A percentile compares a stretch with the other conserved stretches of the same genome.
These are phyloP conservation scores for Rhodotorula kratochvilovae DNA, from an alignment of 768 basidiomycete genomes.

Conservation along the genomic window DNA sequence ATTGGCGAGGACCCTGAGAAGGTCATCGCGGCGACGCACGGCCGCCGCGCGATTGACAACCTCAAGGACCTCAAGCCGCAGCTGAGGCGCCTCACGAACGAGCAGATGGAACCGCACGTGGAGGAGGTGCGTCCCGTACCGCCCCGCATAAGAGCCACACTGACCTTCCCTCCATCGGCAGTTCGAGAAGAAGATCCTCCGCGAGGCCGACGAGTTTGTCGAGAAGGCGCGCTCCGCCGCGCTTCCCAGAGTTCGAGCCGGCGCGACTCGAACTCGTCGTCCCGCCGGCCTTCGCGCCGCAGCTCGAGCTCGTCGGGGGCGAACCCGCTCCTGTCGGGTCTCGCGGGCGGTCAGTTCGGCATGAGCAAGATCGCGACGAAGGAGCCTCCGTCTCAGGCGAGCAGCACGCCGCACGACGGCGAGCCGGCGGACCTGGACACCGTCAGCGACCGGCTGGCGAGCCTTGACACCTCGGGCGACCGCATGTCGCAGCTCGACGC, in stretches of 20 bases:
- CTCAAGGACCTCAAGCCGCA: constrained; percentile 51
- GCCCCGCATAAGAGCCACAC: too few species aligned
- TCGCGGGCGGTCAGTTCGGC: constrained; percentile 37
- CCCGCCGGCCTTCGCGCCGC: constrained; percentile 32
- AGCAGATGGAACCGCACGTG: constrained; percentile 43
- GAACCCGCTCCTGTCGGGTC: constrained; percentile 34
- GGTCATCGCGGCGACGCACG: constrained; percentile 71
- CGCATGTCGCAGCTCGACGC: constrained; percentile 39
- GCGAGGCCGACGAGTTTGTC: constrained; percentile 60
- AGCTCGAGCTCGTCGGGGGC: constrained; percentile 16
- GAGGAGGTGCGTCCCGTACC: constrained; percentile 30
- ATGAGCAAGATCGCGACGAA: constrained; percentile 27
- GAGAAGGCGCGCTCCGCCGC: constrained; percentile 53
- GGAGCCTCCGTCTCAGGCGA: constrained; percentile 4
- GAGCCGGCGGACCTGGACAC: constrained; percentile 32
- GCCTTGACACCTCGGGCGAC: constrained; percentile 8
- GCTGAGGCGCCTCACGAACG: constrained; percentile 38
- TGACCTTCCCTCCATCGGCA: neutral
- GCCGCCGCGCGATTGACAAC: constrained; percentile 72
- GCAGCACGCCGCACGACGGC: neutral
- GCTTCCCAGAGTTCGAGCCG: constrained; percentile 43
- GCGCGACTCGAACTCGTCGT: constrained; percentile 30
- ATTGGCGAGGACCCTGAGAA: constrained; percentile 63
- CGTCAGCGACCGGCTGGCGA: constrained; percentile 30
- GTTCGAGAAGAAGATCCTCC: constrained; percentile 65